Percentiles rank a stretch among this genome's conserved stretches.
phyloP scores from a whole-genome alignment of 768 basidiomycete genomes.

The Butyriboletus loyo region DNA sequence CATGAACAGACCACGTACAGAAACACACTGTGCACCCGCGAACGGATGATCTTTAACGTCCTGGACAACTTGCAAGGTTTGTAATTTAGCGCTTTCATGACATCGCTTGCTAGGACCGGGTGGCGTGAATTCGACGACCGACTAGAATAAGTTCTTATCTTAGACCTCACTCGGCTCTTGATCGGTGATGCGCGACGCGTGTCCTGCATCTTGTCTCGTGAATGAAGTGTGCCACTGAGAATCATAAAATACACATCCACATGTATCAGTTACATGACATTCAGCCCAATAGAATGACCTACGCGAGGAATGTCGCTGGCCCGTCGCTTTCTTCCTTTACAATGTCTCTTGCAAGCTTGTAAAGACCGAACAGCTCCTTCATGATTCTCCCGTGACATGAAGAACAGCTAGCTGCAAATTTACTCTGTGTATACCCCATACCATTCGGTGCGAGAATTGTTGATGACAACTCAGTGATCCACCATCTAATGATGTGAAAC shows the following conservation, averaged over 20 bases:
- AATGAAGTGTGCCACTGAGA: constrained; percentile 34
- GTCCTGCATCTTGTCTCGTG: constrained; percentile 19
- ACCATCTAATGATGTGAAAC: not conserved
- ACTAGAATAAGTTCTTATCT: not conserved
- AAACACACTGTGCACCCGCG: too few species aligned
- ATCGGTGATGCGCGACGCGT: constrained; percentile 19
- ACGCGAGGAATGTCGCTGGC: constrained; percentile 31
- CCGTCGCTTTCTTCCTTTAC: constrained; percentile 8
- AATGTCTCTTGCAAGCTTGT: constrained; percentile 39
- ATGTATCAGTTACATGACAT: not conserved
- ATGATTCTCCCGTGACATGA: constrained; percentile 38
- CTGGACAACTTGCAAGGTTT: constrained; percentile 5
- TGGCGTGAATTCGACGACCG: not conserved
- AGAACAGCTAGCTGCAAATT: constrained; percentile 35
- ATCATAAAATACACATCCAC: not conserved
- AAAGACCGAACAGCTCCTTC: constrained; percentile 37
- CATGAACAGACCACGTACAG: too few species aligned
- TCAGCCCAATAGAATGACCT: constrained; percentile 1
- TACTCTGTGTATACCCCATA: constrained; percentile 46
- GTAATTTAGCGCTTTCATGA: constrained; percentile 10
- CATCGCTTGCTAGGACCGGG: not conserved
- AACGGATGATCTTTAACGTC: not conserved
- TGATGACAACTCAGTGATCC: constrained; percentile 11
- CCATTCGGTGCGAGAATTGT: constrained; percentile 38
- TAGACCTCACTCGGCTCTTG: constrained; percentile 11